phyloP scores from a whole-genome alignment of 257 asterid genomes.

The Galeopsis tetrahit region DNA sequence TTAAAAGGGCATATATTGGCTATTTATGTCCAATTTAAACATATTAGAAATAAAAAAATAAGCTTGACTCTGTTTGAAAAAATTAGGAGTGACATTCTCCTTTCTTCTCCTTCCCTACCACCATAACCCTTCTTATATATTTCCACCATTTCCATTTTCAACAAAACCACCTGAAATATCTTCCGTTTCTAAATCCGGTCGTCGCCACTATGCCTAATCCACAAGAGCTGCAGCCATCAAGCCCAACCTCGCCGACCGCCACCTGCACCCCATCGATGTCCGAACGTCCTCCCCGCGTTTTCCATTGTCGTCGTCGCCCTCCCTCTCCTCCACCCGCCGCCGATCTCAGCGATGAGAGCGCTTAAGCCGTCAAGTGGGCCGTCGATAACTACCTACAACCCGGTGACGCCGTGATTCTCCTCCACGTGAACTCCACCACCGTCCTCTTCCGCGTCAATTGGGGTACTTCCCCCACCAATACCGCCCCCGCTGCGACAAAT shows the following conservation, averaged over 20 bases:
- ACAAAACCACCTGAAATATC: not conserved
- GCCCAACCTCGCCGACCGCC: not conserved
- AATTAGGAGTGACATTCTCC: no score
- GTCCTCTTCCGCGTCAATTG: constrained; percentile 60
- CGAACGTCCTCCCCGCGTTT: constrained; percentile 41
- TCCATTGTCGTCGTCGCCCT: constrained; percentile 31
- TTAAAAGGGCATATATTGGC: no score
- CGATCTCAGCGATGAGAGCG: constrained; percentile 68
- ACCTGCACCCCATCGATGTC: constrained; percentile 42
- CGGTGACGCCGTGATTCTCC: constrained; percentile 53
- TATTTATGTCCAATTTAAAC: no score
- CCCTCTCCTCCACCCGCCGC: constrained; percentile 43
- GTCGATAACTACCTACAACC: constrained; percentile 57
- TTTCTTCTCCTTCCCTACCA: constrained; percentile 8
- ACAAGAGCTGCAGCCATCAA: constrained; percentile 25
- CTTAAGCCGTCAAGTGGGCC: constrained; percentile 62
- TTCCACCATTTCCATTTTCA: constrained; percentile 15
- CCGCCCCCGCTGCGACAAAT: constrained; percentile 25
- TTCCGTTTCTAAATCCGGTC: not conserved
- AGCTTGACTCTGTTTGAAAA: no score
- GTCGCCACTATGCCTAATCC: constrained; percentile 37
- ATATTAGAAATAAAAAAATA: no score
- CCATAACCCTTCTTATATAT: constrained; percentile 1
- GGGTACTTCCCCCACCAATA: constrained; percentile 47
- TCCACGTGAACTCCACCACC: constrained; percentile 55